phyloP scores from a whole-genome alignment of 352 stramenopile species.

The Thalassiosira sp. region DNA sequence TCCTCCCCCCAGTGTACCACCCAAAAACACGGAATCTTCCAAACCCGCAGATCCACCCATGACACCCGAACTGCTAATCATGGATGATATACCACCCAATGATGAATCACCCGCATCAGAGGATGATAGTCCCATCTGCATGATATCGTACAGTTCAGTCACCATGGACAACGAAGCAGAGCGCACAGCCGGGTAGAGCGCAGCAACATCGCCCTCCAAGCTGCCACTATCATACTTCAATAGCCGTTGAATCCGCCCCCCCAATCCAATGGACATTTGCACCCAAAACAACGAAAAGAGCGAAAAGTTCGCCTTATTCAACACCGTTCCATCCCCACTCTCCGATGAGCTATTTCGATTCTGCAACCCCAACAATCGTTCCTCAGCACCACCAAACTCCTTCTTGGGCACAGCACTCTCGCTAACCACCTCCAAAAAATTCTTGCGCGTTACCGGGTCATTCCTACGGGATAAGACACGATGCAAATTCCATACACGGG shows the following conservation, averaged over 20 bases:
- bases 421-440: slow-evolving; percentile 73
- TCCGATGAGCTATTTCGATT: slow-evolving; percentile 20
- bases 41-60: slow-evolving; percentile 69
- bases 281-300: slow-evolving; percentile 78
- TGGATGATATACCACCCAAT: slow-evolving; percentile 12
- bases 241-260: slow-evolving; percentile 59
- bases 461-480: slow-evolving; percentile 65
- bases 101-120: slow-evolving; percentile 46
- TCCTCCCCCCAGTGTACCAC: not conserved
- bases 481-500: slow-evolving; percentile 74
- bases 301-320: slow-evolving; percentile 54
- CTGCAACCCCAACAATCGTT: slow-evolving; percentile 13
- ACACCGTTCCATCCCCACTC: slow-evolving; percentile 1
- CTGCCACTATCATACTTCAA: slow-evolving; percentile 69
- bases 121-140: slow-evolving; percentile 52
- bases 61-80: slow-evolving; percentile 41
- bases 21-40: slow-evolving; percentile 65
- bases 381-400: slow-evolving; percentile 49
- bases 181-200: slow-evolving; percentile 72
- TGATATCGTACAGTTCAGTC: slow-evolving; percentile 66
- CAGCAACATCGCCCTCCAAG: slow-evolving; percentile 64
- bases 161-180: slow-evolving; percentile 70
- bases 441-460: slow-evolving; percentile 64
- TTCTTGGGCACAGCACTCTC: slow-evolving; percentile 53
- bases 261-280: slow-evolving; percentile 62